Evolutionary conservation across 805 yeast species (phyloP).

Genomic region (Candida lessepsii): DNA sequence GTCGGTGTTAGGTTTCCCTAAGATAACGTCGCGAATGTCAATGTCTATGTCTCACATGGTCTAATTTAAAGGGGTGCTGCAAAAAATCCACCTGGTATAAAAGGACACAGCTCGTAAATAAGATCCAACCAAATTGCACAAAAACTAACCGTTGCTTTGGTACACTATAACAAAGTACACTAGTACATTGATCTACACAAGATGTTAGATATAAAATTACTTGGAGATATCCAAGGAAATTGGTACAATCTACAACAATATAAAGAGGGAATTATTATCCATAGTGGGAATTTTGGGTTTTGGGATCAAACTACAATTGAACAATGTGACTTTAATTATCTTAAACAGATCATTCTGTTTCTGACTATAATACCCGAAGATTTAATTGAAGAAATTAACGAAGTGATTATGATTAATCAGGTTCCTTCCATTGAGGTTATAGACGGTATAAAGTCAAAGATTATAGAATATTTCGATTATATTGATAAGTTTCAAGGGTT

Average conservation of each 20-base stretch:
- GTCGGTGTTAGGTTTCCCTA: too few species aligned
- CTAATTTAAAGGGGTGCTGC: conserved; percentile 7
- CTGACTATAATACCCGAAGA: conserved; percentile 55
- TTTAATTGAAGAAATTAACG: conserved; percentile 50
- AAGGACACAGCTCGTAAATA: too few species aligned
- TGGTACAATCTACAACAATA: conserved; percentile 15
- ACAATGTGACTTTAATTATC: conserved; percentile 51
- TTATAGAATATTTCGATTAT: conserved; percentile 10
- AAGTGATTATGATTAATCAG: conserved; percentile 37
- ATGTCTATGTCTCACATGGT: conserved; percentile 1
- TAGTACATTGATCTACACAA: too few species aligned
- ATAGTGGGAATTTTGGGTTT: conserved; percentile 81
- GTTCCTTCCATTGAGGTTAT: conserved; percentile 14
- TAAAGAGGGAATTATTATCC: conserved; percentile 44
- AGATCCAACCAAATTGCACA: too few species aligned
- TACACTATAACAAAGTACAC: too few species aligned
- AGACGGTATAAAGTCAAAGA: conserved; percentile 11
- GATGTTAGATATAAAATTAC: conserved; percentile 12
- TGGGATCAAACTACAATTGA: conserved; percentile 57
- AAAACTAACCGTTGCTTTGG: too few species aligned
- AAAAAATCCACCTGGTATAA: conserved; percentile 7
- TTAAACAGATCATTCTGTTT: conserved; percentile 66
- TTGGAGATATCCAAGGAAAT: conserved; percentile 33
- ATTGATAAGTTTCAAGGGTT: conserved; percentile 22
- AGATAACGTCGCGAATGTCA: conserved; percentile 3